phyloP scores from a whole-genome alignment of 768 basidiomycete genomes.

The Hericium coralloides region DNA sequence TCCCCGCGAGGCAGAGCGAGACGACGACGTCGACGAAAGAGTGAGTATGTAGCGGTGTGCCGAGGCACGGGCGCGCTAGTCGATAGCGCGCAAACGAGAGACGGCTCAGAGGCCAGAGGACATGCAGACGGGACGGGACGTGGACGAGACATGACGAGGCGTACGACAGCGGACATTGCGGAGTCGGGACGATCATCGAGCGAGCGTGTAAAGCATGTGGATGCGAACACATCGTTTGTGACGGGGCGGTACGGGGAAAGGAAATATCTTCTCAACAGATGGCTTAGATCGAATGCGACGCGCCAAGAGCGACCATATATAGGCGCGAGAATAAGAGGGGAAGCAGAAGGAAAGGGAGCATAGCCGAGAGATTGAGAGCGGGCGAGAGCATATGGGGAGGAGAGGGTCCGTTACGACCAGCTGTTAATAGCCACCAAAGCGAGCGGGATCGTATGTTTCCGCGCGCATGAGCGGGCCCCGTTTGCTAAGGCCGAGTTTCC shows the following conservation, averaged over 20 bases:
- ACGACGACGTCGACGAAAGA: neutral
- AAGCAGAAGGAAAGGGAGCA: no score
- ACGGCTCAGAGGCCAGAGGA: neutral
- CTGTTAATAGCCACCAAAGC: slow-evolving; percentile 28
- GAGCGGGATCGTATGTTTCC: slow-evolving; percentile 60
- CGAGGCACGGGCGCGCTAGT: neutral
- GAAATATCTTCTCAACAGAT: neutral
- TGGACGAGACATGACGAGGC: neutral
- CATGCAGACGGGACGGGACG: neutral
- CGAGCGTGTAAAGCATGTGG: neutral
- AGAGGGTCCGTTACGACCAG: neutral
- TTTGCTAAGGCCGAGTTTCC: slow-evolving; percentile 35
- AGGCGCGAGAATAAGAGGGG: neutral
- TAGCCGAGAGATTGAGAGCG: no score
- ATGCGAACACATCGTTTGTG: neutral
- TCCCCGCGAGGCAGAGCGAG: neutral
- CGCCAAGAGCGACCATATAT: neutral
- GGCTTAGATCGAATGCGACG: neutral
- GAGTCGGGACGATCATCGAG: neutral
- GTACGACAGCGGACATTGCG: neutral
- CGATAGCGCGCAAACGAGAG: neutral
- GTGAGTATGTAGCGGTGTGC: neutral
- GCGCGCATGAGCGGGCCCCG: slow-evolving; percentile 41
- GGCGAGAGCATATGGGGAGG: neutral
- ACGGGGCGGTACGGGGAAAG: neutral